Evolutionary conservation across 768 basidiomycete species (phyloP).

Genomic region (Tylopilus balloui): DNA sequence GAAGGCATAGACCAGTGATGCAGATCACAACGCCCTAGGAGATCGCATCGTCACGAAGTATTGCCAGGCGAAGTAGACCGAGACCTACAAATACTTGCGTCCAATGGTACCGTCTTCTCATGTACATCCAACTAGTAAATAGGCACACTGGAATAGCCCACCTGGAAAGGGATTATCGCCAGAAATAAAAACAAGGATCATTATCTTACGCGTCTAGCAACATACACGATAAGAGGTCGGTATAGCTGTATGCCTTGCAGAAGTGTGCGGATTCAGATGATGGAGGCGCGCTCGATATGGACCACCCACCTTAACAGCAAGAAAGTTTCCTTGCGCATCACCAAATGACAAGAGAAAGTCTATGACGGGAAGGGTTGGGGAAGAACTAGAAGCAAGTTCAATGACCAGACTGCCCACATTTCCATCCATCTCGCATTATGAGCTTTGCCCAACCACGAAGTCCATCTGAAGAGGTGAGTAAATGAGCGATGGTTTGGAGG

Average conservation of each 20-base stretch:
- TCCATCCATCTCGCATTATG: constrained; percentile 78
- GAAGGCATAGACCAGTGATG: constrained; percentile 67
- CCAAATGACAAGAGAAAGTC: constrained; percentile 75
- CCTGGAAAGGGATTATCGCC: constrained; percentile 32
- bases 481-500: background rate
- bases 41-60: background rate
- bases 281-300: background rate
- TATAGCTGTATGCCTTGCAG: constrained; percentile 70
- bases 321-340: constrained; percentile 83
- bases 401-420: constrained; percentile 48
- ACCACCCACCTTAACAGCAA: constrained; percentile 63
- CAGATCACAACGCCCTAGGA: constrained; percentile 66
- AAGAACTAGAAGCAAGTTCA: background rate
- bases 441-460: constrained; percentile 74
- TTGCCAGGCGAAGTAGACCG: background rate
- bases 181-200: background rate
- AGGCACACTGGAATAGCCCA: constrained; percentile 89
- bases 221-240: constrained; percentile 85
- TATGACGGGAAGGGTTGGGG: constrained; percentile 23
- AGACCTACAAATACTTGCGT: constrained; percentile 65
- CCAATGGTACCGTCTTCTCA: constrained; percentile 76
- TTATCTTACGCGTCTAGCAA: constrained; percentile 72
- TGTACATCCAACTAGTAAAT: constrained; percentile 74
- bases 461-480: constrained; percentile 50
- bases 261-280: background rate